phyloP scores from a whole-genome alignment of 352 stramenopile genomes.

The Elongisporangium prolatum region DNA sequence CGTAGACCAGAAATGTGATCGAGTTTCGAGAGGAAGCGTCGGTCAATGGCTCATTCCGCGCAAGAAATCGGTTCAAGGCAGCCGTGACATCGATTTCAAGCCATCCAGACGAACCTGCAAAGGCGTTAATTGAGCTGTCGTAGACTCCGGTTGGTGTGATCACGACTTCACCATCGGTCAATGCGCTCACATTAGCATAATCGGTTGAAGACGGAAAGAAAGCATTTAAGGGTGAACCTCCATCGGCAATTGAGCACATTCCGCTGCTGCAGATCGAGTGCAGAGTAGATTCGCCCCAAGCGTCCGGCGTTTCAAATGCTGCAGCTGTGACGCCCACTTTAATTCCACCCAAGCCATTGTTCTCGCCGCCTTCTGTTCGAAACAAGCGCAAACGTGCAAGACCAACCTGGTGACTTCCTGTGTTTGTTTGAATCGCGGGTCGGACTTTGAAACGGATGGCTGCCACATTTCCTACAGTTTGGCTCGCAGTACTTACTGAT shows the following conservation, averaged over 20 bases:
- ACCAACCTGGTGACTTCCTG: slow-evolving; percentile 49
- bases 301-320: not conserved
- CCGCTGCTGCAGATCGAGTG: not conserved
- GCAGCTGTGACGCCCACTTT: slow-evolving; percentile 28
- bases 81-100: slow-evolving; percentile 65
- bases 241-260: not conserved
- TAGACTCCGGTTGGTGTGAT: not conserved
- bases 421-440: slow-evolving; percentile 21
- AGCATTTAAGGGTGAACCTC: not conserved
- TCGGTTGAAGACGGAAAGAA: not conserved
- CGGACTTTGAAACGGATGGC: slow-evolving; percentile 36
- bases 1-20: slow-evolving; percentile 59
- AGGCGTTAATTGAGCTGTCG: slow-evolving; percentile 6
- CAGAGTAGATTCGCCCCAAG: not conserved
- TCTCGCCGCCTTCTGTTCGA: slow-evolving; percentile 56
- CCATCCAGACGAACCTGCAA: slow-evolving; percentile 29
- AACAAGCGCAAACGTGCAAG: slow-evolving; percentile 45
- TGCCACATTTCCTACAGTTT: slow-evolving; percentile 22
- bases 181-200: not conserved
- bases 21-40: slow-evolving; percentile 6
- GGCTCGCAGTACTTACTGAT: slow-evolving; percentile 27
- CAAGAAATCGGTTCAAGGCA: slow-evolving; percentile 47
- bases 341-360: slow-evolving; percentile 52
- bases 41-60: slow-evolving; percentile 4
- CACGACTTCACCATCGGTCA: not conserved